Base-by-base conservation (phyloP, 2,329 filamentous ascomycete genomes). In the Trichoderma asperellum region DNA sequence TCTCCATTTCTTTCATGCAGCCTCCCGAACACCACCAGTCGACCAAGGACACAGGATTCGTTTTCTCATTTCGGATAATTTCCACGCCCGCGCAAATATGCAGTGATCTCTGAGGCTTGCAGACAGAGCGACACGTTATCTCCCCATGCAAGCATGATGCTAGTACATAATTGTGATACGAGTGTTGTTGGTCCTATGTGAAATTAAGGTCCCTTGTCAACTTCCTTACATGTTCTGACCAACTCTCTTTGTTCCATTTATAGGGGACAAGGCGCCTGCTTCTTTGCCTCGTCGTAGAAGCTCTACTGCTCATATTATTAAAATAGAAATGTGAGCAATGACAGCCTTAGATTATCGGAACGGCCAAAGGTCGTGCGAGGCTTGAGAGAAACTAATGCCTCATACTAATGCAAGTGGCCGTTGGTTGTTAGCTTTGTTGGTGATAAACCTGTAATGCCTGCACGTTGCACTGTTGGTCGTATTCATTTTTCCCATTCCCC, bases 401-500 rank as follows among this genome's bases (percentile, higher is more conserved):
- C 47, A 24, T 49, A 24, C 40, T 14, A 58, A 35, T 67, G 63
- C 62, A 35, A 16, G 55, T 37, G 53, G 55, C 11, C 47, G 63
- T 67, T 67, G 63, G 63, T 37, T 35, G 63, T 35, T 59, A n/a
- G 53, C 3, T 43, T 29, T 59, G 29, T 52, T 37, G 53, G 63
- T 59, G 18, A 49, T 32, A 37, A 55, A 59, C 18, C 18, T 29
- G 37, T 49, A 40, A n/a, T 35, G n/a, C 58, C 35, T 59, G 63
- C 55, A 29, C 40, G 40, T 43, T 43, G n/a, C 40, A 43, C 18
- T 58, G 63, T 67, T 67, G 63, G 63, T 37, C n/a, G 27, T 27
- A 2, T 79, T 56, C 55, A 29, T 47, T 57, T 24, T 57, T 29
- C 47, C 18, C 27, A 21, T 34, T 12, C 32, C 18, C 29, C 10